Percentiles rank a stretch among this genome's conserved stretches.
phyloP scores from a whole-genome alignment of 2,329 filamentous ascomycete genomes.

The Neofusicoccum ribis region DNA sequence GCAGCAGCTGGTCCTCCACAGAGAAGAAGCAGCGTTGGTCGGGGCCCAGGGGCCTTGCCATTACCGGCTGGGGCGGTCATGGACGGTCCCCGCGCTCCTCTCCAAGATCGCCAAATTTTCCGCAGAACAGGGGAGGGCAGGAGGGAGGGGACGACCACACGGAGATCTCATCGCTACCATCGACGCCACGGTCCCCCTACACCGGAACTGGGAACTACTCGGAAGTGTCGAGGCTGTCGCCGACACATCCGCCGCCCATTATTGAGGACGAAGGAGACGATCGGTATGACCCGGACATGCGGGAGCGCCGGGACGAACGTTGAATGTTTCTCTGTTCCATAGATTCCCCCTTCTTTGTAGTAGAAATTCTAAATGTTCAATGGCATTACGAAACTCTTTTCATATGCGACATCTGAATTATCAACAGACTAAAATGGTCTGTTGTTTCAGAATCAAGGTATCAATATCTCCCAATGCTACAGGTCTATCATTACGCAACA shows the following conservation, averaged over 20 bases:
- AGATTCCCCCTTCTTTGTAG: too few species aligned
- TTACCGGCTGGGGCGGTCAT: background rate
- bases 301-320: background rate
- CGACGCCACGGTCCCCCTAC: background rate
- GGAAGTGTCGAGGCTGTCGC: background rate
- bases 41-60: background rate
- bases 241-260: conserved; percentile 8
- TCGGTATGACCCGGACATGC: background rate
- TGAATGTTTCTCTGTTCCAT: background rate
- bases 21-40: background rate
- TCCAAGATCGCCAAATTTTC: background rate
- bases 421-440: too few species aligned
- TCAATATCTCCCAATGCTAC: too few species aligned
- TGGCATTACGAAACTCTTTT: too few species aligned
- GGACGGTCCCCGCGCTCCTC: background rate
- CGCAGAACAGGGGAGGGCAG: background rate
- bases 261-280: background rate
- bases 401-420: too few species aligned
- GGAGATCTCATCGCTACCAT: background rate
- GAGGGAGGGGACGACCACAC: background rate
- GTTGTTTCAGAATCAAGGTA: too few species aligned
- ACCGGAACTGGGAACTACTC: background rate
- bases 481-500: too few species aligned
- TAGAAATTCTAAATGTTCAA: too few species aligned
- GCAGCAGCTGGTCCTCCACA: background rate